Evolutionary conservation across 2,329 filamentous ascomycete species (phyloP), one percentile per base, ranked within the genome.

Genomic region (Venturia carpophila): DNA sequence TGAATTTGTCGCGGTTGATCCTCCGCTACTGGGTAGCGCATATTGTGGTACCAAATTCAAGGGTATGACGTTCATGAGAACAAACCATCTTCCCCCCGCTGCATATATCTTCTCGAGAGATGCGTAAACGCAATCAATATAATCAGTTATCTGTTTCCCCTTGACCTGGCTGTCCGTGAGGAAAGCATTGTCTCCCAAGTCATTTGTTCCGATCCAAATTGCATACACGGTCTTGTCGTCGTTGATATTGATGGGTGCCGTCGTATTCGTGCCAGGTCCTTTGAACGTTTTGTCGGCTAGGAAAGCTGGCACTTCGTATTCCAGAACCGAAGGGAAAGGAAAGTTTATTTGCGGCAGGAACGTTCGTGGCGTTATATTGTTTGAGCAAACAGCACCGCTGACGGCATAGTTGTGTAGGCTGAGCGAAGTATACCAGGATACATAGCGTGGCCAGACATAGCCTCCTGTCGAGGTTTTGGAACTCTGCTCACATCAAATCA

Each of bases 171-270:
- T 80, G 71, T 91, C 87, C 5, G 82, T 84, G 41, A 92, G 73
- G 71, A 92, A 88, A 10, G 82, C 87, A 63, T 80, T 75, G 65
- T 79, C 80, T 27, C 89, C 89, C 11, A 93, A 78, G 71, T 94
- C 90, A 71, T 93, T 93, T 30, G 89, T 92, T 3, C 90, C 90
- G 70, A 92, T 91, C 88, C 88, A 92, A 62, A 92, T 82, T 0
- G 85, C 81, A 71, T 91, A 92, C 2, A 90, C 85, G 0, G 88
- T 90, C 68, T 86, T 85, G 39, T 83, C 75, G 1, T 80, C 69
- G 21, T 42, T 13, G 47, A 66, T 39, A 30, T 55, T 30, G 27
- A 65, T 19, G 5, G 63, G 43, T 13, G 30, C 42, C n/a, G 30
- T 55, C 4, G 37, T 37, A 41, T 64, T 42, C 43, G 27, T 55